These are phyloP conservation scores for Citrullus amarus DNA, from an alignment of 306 rosid species.

Conservation along the genomic window DNA sequence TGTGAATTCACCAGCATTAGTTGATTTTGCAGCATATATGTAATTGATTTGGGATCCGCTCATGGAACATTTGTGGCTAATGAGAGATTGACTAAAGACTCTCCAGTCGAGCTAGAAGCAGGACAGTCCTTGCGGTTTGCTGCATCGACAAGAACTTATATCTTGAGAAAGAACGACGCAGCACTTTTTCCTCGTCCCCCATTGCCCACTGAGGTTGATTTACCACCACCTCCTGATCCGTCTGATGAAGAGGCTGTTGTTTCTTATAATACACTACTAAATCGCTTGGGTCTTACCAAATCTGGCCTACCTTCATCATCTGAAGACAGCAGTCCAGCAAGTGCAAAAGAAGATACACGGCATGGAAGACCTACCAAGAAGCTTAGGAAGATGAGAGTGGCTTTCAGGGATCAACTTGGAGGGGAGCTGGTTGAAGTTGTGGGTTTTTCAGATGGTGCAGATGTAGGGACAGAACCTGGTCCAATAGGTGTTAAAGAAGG, in stretches of 20 bases:
- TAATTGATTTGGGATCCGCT: constrained; percentile 93
- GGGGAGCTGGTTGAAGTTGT: constrained; percentile 85
- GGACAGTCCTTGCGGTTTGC: constrained; percentile 96
- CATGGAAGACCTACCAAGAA: constrained; percentile 66
- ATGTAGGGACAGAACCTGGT: constrained; percentile 93
- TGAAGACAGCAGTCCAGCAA: constrained; percentile 21
- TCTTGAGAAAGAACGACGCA: constrained; percentile 69
- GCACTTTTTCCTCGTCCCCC: constrained; percentile 81
- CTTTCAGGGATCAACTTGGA: constrained; percentile 91
- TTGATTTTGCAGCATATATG: constrained; percentile 59
- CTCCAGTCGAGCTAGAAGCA: constrained; percentile 84
- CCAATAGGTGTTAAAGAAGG: constrained; percentile 96
- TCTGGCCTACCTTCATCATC: constrained; percentile 33
- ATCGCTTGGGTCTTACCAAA: constrained; percentile 69
- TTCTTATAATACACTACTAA: constrained; percentile 70
- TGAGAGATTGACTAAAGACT: constrained; percentile 85
- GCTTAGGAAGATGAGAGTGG: constrained; percentile 57
- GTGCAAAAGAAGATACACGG: constrained; percentile 22
- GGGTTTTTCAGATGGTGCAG: constrained; percentile 89
- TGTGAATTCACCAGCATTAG: constrained; percentile 11
- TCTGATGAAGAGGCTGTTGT: constrained; percentile 88
- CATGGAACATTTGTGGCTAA: constrained; percentile 99
- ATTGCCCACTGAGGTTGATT: constrained; percentile 42
- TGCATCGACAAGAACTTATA: constrained; percentile 76
- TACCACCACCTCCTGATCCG: constrained; percentile 85